Evolutionary conservation across 73 alveolate species (phyloP).

Genomic region (Stentor coeruleus): DNA sequence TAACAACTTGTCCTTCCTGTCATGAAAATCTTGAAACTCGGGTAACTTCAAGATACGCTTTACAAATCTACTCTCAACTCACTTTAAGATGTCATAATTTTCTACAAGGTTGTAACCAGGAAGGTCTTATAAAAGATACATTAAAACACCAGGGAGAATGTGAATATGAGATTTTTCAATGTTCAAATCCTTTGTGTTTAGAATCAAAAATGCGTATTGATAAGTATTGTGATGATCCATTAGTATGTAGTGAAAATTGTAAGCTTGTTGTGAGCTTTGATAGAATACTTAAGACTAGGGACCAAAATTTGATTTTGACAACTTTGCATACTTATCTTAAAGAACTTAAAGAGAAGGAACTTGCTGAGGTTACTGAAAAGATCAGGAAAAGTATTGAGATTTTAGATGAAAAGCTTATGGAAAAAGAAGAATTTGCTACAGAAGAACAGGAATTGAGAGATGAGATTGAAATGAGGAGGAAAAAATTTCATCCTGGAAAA

Average conservation of each 20-base stretch:
- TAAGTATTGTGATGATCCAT: not conserved
- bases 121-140: not conserved
- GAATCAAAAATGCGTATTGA: not conserved
- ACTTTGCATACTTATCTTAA: no score
- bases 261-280: not conserved
- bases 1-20: not conserved
- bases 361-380: no score
- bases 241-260: not conserved
- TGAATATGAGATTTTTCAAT: not conserved
- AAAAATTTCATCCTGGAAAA: not conserved
- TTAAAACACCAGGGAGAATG: not conserved
- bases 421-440: not conserved
- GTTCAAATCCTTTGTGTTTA: not conserved
- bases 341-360: no score
- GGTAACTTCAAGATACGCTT: not conserved
- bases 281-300: not conserved
- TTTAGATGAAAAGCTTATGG: not conserved
- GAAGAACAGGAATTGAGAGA: not conserved
- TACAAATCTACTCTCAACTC: not conserved
- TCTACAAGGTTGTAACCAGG: not conserved
- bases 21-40: not conserved
- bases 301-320: no score
- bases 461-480: not conserved
- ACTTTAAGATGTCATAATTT: not conserved
- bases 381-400: not conserved